A percentile compares a stretch with the other conserved stretches of the same genome.
phyloP scores from a whole-genome alignment of 2,329 filamentous ascomycete species.

The Penicillium sp. region DNA sequence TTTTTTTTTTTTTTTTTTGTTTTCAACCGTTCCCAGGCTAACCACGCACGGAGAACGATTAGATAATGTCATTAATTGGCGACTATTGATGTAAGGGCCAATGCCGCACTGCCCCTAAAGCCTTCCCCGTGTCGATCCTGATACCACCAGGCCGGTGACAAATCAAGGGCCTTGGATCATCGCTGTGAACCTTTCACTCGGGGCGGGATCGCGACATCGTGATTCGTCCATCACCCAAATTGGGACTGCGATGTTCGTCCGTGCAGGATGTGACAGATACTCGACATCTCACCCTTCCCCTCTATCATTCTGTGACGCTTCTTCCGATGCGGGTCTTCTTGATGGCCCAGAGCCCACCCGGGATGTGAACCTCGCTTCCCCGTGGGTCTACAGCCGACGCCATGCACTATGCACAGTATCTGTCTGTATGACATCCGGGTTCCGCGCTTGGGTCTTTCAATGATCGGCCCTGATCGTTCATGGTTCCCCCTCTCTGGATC shows the following conservation, averaged over 20 bases:
- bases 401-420: constrained; percentile 17
- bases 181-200: constrained; percentile 18
- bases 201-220: constrained; percentile 23
- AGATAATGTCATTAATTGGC: constrained; percentile 25
- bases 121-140: constrained; percentile 34
- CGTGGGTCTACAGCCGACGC: constrained; percentile 15
- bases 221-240: constrained; percentile 33
- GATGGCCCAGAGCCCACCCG: constrained; percentile 15
- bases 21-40: constrained; percentile 8
- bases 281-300: constrained; percentile 4
- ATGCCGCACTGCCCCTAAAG: constrained; percentile 18
- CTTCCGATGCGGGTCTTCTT: constrained; percentile 8
- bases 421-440: constrained; percentile 27
- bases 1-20: background rate
- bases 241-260: constrained; percentile 16
- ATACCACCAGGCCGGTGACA: constrained; percentile 33
- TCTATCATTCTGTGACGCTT: constrained; percentile 12
- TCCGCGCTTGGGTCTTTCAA: constrained; percentile 19
- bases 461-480: constrained; percentile 24
- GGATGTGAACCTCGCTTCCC: constrained; percentile 21
- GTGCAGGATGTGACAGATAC: constrained; percentile 38
- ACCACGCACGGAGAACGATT: constrained; percentile 10
- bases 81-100: constrained; percentile 42
- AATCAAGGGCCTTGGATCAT: constrained; percentile 34
- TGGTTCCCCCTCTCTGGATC: constrained; percentile 27